Base-by-base conservation (phyloP, 177 flowering plant species). In the Vitis hybrid region DNA sequence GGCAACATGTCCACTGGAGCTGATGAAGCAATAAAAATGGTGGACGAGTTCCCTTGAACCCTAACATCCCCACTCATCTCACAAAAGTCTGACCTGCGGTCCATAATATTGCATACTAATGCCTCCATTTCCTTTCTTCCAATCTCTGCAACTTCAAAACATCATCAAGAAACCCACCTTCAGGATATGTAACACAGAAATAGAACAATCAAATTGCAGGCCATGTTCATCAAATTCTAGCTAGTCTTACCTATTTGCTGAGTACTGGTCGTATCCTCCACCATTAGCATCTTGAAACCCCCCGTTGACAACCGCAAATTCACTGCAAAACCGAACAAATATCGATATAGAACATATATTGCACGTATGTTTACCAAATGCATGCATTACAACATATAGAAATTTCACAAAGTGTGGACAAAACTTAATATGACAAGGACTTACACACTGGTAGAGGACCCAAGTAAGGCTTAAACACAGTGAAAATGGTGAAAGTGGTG, bases 21-120 rank as follows among this genome's bases (percentile, higher is more conserved):
- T 38, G 79, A 52, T 58, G 85, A 70, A 47, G 71, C 64, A 14
- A 85, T 50, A 67, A 73, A 76, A 28, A 88, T 73, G n/a, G 84
- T 81, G n/a, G 85, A 78, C 0, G 89, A 81, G 4, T 79, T 85
- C 12, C 80, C 87, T 17, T 82, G 73, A 44, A 90, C 66, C 59
- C 91, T 79, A 50, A 86, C 62, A 60, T 88, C 88, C 0, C 87
- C 89, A 0, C 70, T 69, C n/a, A 84, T 71, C 31, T 82, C 84
- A 38, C 91, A 89, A 31, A 71, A 77, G 44, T 88, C 84, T 18
- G 88, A 79, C 57, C 76, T 81, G 20, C 64, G 57, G n/a, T 73
- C 77, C 12, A 63, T 62, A n/a, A 70, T 8, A 61, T 74, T 76
- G 83, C 92, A 89, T 11, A 81, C 18, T 9, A 5, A 38, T 1